Base-by-base conservation (phyloP, 495 filamentous ascomycete genomes). In the Hypoxylon subgilvum region DNA sequence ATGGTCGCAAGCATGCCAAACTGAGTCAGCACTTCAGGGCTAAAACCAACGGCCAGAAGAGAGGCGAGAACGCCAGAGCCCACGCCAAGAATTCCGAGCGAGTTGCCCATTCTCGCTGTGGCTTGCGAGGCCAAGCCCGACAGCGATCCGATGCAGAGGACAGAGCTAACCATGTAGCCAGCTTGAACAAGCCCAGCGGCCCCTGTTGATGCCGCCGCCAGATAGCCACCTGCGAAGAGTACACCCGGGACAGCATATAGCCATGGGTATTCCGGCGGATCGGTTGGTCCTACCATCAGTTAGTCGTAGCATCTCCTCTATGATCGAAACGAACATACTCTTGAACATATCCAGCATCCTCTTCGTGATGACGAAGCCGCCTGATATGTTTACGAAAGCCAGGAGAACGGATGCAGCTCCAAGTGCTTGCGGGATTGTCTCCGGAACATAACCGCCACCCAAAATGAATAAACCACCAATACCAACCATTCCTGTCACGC, bases 271-370 rank as follows among this genome's bases (percentile, higher is more conserved):
- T 93, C 89, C 1, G 87, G 84, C 35, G 88, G 89, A 68, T 93
- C 89, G 14, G 87, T 90, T 2, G 86, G 82, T 2, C 83, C 79
- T 80, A 46, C 17, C 40, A 22, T 19, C 8, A n/a, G 43, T 75
- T 25, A 76, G 69, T 21, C 14, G 7, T 6, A 25, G 4, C 14
- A 12, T 9, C 9, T 28, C 6, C 13, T 3, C 12, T 8, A 2
- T 2, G 17, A 13, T 5, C 28, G 16, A 23, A 19, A 13, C 1
- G n/a, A 23, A 68, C 74, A 30, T 67, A 75, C 86, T 83, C 54
- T 87, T 88, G 69, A 93, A 93, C 89, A 93, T 93, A 65, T 93
- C 88, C n/a, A 93, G 79, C 89, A 93, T 93, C 61, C 89, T 84
- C 72, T 91, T 91, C 2, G 88, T 90, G 41, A 93, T 87, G 12